phyloP scores from a whole-genome alignment of 441 rosid species.

The Flueggea neowawraea region DNA sequence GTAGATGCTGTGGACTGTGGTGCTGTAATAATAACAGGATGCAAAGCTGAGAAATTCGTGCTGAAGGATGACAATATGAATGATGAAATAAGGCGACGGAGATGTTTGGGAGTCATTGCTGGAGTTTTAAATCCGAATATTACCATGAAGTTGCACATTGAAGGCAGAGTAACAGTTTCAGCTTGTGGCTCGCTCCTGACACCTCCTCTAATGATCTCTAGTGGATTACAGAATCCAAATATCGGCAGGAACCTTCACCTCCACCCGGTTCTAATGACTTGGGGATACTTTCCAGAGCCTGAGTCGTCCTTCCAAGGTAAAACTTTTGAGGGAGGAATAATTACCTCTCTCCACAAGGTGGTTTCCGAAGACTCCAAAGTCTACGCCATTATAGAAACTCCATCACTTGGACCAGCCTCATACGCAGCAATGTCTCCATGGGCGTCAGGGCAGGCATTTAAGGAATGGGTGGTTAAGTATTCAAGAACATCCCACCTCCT shows the following conservation, averaged over 20 bases:
- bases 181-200: slow-evolving; percentile 69
- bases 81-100: slow-evolving; percentile 31
- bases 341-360: slow-evolving; percentile 55
- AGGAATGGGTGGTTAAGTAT: slow-evolving; percentile 53
- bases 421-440: slow-evolving; percentile 54
- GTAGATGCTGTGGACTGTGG: slow-evolving; percentile 62
- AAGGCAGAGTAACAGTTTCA: slow-evolving; percentile 62
- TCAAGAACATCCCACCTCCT: slow-evolving; percentile 51
- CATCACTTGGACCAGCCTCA: slow-evolving; percentile 54
- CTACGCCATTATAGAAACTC: slow-evolving; percentile 52
- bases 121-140: slow-evolving; percentile 26
- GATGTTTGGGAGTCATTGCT: slow-evolving; percentile 60
- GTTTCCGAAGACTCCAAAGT: slow-evolving; percentile 25
- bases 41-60: slow-evolving; percentile 61
- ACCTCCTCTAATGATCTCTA: slow-evolving; percentile 63
- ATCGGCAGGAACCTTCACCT: slow-evolving; percentile 70
- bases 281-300: slow-evolving; percentile 78
- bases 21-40: slow-evolving; percentile 66
- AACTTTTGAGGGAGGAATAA: slow-evolving; percentile 63
- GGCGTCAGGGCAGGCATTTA: slow-evolving; percentile 57
- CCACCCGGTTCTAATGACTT: slow-evolving; percentile 60
- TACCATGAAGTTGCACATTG: slow-evolving; percentile 45
- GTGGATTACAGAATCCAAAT: slow-evolving; percentile 60
- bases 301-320: slow-evolving; percentile 39
- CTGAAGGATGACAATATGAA: slow-evolving; percentile 18